These are phyloP conservation scores for Aspergillus floridensis DNA, from an alignment of 2,329 filamentous ascomycete species.

Conservation along the genomic window DNA sequence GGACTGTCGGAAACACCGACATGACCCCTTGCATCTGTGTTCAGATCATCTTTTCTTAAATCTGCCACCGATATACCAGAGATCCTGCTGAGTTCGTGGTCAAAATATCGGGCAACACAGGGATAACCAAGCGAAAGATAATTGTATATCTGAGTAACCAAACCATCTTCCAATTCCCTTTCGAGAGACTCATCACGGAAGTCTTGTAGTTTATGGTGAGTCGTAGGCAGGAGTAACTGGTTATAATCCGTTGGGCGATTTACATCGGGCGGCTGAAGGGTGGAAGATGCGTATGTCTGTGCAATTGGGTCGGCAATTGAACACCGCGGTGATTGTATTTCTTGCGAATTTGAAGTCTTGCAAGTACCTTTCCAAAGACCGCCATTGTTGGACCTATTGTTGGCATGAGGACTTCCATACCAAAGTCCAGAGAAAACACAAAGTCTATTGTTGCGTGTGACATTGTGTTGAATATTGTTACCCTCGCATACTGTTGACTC, in stretches of 20 bases:
- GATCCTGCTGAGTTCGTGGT: constrained; percentile 81
- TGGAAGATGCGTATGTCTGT: constrained; percentile 17
- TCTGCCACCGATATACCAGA: constrained; percentile 67
- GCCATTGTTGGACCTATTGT: constrained; percentile 34
- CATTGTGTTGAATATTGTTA: constrained; percentile 60
- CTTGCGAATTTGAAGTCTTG: constrained; percentile 19
- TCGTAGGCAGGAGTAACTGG: background rate
- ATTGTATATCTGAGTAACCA: constrained; percentile 95
- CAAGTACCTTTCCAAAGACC: constrained; percentile 46
- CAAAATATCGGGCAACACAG: constrained; percentile 75
- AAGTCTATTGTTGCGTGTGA: constrained; percentile 49
- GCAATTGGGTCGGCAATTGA: background rate
- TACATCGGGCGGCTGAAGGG: background rate
- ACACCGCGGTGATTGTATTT: background rate
- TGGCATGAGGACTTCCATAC: constrained; percentile 65
- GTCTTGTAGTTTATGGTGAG: background rate
- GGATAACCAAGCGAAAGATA: constrained; percentile 93
- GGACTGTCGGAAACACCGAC: constrained; percentile 52
- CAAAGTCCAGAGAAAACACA: constrained; percentile 64
- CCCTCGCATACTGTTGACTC: constrained; percentile 81
- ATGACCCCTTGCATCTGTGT: constrained; percentile 67
- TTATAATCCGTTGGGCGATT: background rate
- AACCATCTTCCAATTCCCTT: constrained; percentile 74
- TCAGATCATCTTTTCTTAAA: constrained; percentile 68
- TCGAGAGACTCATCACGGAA: constrained; percentile 48